Percentiles rank a stretch among this genome's conserved stretches.
Evolutionary conservation across 495 filamentous ascomycete genomes (phyloP).

Genomic region (Xylaria bambusicola): DNA sequence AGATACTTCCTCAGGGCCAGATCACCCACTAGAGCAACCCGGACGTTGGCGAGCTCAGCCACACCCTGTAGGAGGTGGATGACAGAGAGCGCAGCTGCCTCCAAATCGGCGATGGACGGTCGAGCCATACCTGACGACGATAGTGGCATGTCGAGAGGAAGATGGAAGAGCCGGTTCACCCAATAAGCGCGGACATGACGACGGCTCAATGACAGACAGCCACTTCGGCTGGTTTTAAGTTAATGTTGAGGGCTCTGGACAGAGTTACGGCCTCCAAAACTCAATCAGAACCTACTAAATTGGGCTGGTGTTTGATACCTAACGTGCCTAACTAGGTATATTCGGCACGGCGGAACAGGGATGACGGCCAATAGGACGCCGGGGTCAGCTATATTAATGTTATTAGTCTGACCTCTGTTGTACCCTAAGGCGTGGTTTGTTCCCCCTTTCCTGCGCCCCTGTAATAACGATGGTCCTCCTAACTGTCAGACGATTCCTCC

Average conservation of each 20-base stretch:
- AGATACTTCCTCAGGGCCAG: conserved; percentile 18
- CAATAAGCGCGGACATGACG: conserved; percentile 10
- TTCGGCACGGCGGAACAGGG: conserved; percentile 13
- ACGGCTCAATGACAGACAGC: conserved; percentile 1
- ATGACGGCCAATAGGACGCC: conserved; percentile 15
- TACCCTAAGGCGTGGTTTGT: conserved; percentile 4
- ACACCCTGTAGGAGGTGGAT: conserved; percentile 16
- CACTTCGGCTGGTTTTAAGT: conserved; percentile 12
- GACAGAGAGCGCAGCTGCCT: conserved; percentile 15
- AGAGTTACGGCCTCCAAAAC: not conserved
- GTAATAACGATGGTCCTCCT: conserved; percentile 1
- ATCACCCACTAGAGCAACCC: conserved; percentile 17
- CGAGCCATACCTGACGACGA: conserved; percentile 12
- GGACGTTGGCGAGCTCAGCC: conserved; percentile 12
- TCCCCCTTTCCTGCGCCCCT: conserved; percentile 17
- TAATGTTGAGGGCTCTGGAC: not conserved
- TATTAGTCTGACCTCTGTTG: conserved; percentile 17
- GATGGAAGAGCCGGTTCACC: conserved; percentile 1
- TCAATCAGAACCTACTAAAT: conserved; percentile 2
- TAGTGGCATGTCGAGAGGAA: conserved; percentile 15
- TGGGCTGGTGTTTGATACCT: conserved; percentile 19
- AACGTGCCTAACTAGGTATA: conserved; percentile 19
- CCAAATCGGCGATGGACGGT: conserved; percentile 18
- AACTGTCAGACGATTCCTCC: conserved; percentile 18
- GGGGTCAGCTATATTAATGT: conserved; percentile 12